Base-by-base conservation (phyloP, 2,329 filamentous ascomycete species). In the Neurospora sp. region DNA sequence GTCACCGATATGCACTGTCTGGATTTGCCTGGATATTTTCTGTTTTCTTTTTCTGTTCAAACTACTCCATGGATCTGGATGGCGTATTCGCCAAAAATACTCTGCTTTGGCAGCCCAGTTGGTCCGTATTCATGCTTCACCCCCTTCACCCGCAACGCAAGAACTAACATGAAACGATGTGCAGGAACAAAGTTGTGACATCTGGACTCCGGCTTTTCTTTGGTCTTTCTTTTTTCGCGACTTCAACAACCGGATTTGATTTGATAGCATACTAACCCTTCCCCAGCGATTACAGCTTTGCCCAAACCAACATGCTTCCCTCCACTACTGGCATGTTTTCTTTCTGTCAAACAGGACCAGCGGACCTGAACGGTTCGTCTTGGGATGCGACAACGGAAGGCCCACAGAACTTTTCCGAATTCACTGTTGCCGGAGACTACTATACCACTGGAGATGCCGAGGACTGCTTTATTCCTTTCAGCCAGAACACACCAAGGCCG, bases 331-430 rank as follows among this genome's bases (percentile, higher is more conserved):
- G 83, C 79, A 82, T 86, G 78, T 86, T 86, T 84, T 82, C 85
- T 81, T 86, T 84, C 80, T 83, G 84, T 84, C 85, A 87, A 78
- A 85, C 85, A 84, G 86, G 84, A 85, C 84, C 85, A 82, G 81
- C 84, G 77, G 85, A 86, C 82, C 83, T 86, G 72, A 79, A 79
- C 76, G 82, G 84, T 81, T 82, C 84, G 78, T 81, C 84, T 77
- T 88, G 86, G 86, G 85, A 84, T 75, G 77, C 83, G 77, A 80
- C 84, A 82, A 81, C 81, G 82, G 86, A 88, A 84, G 85, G 85
- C 77, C 76, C 84, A 85, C 86, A 87, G 84, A 86, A 85, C 84
- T 86, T 87, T 78, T 82, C 81, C 78, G 83, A 84, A 74, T 84
- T 83, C 78, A 80, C 82, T 77, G 83, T 85, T 76, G 80, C 81